Evolutionary conservation across 305 asterid species (phyloP).

Genomic region (Fraxinus ornus): DNA sequence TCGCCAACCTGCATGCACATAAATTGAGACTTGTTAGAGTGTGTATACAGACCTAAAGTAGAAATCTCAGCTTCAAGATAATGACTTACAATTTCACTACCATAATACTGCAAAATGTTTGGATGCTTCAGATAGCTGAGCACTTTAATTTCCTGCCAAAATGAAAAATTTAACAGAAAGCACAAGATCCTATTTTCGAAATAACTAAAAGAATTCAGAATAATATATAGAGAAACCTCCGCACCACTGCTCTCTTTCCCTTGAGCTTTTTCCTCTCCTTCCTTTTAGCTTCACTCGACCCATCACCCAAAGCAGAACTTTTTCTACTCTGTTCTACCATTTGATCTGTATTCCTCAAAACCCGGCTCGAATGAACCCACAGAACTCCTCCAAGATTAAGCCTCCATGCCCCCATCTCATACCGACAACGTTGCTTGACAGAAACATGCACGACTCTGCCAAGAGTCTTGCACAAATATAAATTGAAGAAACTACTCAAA

Average conservation of each 20-base stretch:
- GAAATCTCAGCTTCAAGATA: background rate
- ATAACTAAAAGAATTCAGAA: constrained; percentile 3
- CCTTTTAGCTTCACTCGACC: constrained; percentile 38
- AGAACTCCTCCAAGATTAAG: constrained; percentile 34
- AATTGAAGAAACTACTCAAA: constrained; percentile 30
- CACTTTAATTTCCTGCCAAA: constrained; percentile 71
- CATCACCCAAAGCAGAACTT: constrained; percentile 26
- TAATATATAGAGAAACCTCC: constrained; percentile 44
- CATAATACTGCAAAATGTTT: constrained; percentile 81
- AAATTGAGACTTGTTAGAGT: constrained; percentile 23
- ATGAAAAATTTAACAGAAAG: constrained; percentile 21
- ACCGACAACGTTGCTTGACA: constrained; percentile 22
- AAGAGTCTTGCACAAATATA: constrained; percentile 35
- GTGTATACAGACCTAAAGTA: constrained; percentile 8
- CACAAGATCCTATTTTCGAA: background rate
- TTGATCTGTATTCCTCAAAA: constrained; percentile 33
- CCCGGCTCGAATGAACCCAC: constrained; percentile 48
- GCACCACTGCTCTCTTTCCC: constrained; percentile 84
- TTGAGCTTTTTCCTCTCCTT: constrained; percentile 78
- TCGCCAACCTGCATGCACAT: constrained; percentile 57
- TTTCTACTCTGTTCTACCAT: constrained; percentile 37
- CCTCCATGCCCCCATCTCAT: constrained; percentile 24
- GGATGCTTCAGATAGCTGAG: constrained; percentile 84
- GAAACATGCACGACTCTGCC: constrained; percentile 25
- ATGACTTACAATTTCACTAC: constrained; percentile 75